Conservation (phyloP, 192 early-diverging fungal species). For the Geranomyces michiganensis region DNA sequence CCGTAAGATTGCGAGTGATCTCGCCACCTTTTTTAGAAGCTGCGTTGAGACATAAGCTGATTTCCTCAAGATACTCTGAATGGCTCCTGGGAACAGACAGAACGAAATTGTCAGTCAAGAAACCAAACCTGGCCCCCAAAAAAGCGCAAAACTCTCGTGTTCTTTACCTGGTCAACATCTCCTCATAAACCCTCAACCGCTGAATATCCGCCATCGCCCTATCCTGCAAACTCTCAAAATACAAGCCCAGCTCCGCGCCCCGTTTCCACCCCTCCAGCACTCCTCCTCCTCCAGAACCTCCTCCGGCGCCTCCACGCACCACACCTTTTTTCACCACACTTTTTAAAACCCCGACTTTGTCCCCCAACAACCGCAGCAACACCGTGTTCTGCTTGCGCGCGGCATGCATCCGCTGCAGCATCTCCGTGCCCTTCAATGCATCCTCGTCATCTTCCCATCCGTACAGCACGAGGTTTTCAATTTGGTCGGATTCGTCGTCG, state of each 20-base stretch:
- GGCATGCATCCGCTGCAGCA: constrained; percentile 23
- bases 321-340: constrained; percentile 10
- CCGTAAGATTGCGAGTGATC: constrained; percentile 21
- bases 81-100: constrained; percentile 10
- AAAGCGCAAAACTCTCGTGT: not conserved
- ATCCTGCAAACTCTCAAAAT: constrained; percentile 28
- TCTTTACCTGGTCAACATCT: constrained; percentile 10
- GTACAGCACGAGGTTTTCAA: constrained; percentile 25
- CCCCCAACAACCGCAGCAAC: not conserved
- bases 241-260: constrained; percentile 17
- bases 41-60: constrained; percentile 12
- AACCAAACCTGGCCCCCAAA: too few species aligned
- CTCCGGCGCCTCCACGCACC: not conserved
- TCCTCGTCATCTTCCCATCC: constrained; percentile 25
- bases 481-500: constrained; percentile 18
- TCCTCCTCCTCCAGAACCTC: not conserved
- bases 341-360: constrained; percentile 3
- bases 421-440: not conserved
- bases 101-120: too few species aligned
- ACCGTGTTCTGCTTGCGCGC: constrained; percentile 20
- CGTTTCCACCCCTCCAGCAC: not conserved
- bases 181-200: not conserved
- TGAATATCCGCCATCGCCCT: constrained; percentile 12
- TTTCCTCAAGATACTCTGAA: constrained; percentile 26
- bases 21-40: constrained; percentile 10